Percentiles rank a stretch among this genome's conserved stretches.
phyloP scores from a whole-genome alignment of 495 filamentous ascomycete species.

The Xylaria sp. region DNA sequence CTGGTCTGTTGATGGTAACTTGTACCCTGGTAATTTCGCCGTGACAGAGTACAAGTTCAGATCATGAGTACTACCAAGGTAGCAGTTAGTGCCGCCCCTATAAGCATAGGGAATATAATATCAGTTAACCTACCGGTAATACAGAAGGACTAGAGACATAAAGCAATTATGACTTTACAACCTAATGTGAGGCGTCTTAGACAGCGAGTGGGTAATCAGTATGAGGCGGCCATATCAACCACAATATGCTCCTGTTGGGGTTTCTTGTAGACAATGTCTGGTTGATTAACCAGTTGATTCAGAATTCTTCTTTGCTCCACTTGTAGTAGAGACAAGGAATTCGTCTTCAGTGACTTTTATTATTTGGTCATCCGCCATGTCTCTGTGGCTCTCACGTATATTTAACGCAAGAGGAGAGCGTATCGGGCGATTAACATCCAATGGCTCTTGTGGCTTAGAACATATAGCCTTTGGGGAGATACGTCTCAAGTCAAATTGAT shows the following conservation, averaged over 20 bases:
- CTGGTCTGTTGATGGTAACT: background rate
- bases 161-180: background rate
- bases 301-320: background rate
- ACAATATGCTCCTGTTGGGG: background rate
- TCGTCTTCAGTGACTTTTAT: background rate
- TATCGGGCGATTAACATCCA: background rate
- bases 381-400: background rate
- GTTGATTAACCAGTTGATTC: background rate
- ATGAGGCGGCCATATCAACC: background rate
- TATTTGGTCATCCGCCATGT: background rate
- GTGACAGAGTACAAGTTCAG: background rate
- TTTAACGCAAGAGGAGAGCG: too few relatives aligned
- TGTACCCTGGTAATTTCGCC: background rate
- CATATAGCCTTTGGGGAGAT: background rate
- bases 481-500: background rate
- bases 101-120: background rate
- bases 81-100: background rate
- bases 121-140: background rate
- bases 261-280: background rate
- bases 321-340: too few relatives aligned
- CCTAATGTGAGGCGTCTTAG: background rate
- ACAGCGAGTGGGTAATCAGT: background rate
- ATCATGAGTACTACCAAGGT: background rate
- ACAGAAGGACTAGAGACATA: background rate
- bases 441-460: background rate